Evolutionary conservation across 73 alveolate genomes (phyloP).

Genomic region (Paramecium octaurelia): DNA sequence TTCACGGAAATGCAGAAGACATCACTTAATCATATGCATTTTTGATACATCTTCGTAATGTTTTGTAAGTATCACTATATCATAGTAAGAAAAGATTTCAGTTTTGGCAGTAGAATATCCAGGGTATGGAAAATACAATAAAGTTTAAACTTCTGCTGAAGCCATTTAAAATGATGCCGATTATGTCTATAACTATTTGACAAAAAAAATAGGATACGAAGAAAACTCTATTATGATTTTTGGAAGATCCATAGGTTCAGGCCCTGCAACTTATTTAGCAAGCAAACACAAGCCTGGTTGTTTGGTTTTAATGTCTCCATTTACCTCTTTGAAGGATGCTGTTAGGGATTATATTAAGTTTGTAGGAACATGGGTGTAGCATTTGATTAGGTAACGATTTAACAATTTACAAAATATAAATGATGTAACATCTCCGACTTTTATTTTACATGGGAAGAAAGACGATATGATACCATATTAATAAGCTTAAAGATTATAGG

Average conservation of each 20-base stretch:
- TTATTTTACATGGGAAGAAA: constrained; percentile 67
- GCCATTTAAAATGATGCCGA: constrained; percentile 78
- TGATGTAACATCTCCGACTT: constrained; percentile 63
- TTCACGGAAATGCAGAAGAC: constrained; percentile 94
- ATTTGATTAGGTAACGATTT: constrained; percentile 62
- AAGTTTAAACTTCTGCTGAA: constrained; percentile 69
- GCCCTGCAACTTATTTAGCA: constrained; percentile 77
- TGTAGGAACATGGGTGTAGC: constrained; percentile 47
- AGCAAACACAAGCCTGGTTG: constrained; percentile 54
- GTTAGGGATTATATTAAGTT: constrained; percentile 56
- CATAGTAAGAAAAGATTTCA: constrained; percentile 61
- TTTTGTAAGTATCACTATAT: constrained; percentile 56
- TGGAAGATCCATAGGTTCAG: constrained; percentile 85
- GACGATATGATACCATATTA: constrained; percentile 67
- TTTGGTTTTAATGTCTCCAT: constrained; percentile 79
- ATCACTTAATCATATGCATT: constrained; percentile 69
- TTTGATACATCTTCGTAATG: constrained; percentile 68
- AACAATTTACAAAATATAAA: constrained; percentile 69
- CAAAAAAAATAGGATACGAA: constrained; percentile 48
- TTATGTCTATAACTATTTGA: constrained; percentile 75
- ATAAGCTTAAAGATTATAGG: constrained; percentile 52
- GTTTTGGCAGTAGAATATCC: constrained; percentile 93
- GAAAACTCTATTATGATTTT: constrained; percentile 64
- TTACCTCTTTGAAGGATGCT: constrained; percentile 68
- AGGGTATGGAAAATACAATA: constrained; percentile 90